Evolutionary conservation across 257 asterid species (phyloP), one percentile per base, ranked within the genome.

Genomic region (Solanum sejunctum): DNA sequence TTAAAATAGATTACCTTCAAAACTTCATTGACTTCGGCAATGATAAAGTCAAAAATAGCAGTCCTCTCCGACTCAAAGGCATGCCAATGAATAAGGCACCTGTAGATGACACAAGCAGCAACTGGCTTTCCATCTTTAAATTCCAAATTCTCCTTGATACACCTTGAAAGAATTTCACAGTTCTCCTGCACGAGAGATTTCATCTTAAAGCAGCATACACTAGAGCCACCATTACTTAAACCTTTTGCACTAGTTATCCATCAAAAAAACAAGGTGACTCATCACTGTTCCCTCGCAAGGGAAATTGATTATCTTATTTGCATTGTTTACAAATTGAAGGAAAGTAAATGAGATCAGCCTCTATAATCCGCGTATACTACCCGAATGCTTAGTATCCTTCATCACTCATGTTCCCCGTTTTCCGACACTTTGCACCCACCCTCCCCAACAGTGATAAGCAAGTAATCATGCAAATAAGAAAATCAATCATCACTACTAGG

Each of bases 1-100:
- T 36, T 32, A 70, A 28, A 28, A 51, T 80, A 86, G 80, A 39
- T 86, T 81, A 97, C 99, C 99, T 97, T 94, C 88, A 97, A 75
- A 79, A 91, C 96, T n/a, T 91, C 95, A 87, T 92, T 95, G 89
- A 95, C 90, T 90, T 92, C 91, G 89, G 93, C 98, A 78, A 95
- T 90, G 84, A 97, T 90, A 87, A 86, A 97, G 86, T 97, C 99
- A 86, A 97, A 97, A 81, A 94, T 92, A 86, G 92, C 86, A 78
- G 99, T 97, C 89, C 98, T 95, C 84, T 97, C 99, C 52, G 98
- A 93, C 88, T 97, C 98, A 85, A 97, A 97, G 88, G 97, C 95
- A 89, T 91, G 98, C 98, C 99, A 97, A 70, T 94, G 99, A 70
- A 93, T 88, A 81, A 97, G 99, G 92, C 98, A 95, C 86, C 94